phyloP scores from a whole-genome alignment of 352 stramenopile species.

The Phytophthora pseudosyringae region DNA sequence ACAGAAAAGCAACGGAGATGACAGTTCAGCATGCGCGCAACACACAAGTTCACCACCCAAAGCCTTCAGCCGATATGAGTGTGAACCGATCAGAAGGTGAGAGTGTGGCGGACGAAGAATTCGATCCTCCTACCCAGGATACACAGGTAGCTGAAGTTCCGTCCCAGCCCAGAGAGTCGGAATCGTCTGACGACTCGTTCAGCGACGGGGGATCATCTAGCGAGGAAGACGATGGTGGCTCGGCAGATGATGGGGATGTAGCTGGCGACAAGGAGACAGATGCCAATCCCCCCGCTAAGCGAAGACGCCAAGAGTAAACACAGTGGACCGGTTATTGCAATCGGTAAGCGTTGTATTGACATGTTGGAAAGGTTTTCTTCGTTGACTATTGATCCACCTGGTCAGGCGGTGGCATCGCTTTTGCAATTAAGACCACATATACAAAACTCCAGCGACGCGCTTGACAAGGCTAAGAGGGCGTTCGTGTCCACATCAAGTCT shows the following conservation, averaged over 20 bases:
- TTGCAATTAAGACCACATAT: no score
- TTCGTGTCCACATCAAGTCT: no score
- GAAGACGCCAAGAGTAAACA: slow-evolving; percentile 35
- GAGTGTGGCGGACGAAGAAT: slow-evolving; percentile 5
- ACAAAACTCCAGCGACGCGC: neutral
- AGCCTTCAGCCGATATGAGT: slow-evolving; percentile 3
- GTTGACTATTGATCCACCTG: no score
- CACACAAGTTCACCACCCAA: slow-evolving; percentile 14
- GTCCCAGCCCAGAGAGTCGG: slow-evolving; percentile 19
- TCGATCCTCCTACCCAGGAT: slow-evolving; percentile 22
- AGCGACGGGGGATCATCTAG: slow-evolving; percentile 52
- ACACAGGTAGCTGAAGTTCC: slow-evolving; percentile 17
- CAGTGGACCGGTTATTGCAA: neutral
- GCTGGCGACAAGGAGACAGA: slow-evolving; percentile 9
- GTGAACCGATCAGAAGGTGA: slow-evolving; percentile 1
- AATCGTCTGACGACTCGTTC: slow-evolving; percentile 48
- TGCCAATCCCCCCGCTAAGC: slow-evolving; percentile 28
- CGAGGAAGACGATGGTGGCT: slow-evolving; percentile 39
- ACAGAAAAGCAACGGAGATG: slow-evolving; percentile 66
- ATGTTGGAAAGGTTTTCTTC: no score
- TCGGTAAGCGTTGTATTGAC: neutral
- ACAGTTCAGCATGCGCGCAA: slow-evolving; percentile 56
- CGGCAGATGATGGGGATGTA: neutral
- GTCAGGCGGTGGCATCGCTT: no score
- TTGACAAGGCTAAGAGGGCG: no score